Percentiles rank a stretch among this genome's conserved stretches.
phyloP scores from a whole-genome alignment of 345 rosid species.

The Physaria fendleri region DNA sequence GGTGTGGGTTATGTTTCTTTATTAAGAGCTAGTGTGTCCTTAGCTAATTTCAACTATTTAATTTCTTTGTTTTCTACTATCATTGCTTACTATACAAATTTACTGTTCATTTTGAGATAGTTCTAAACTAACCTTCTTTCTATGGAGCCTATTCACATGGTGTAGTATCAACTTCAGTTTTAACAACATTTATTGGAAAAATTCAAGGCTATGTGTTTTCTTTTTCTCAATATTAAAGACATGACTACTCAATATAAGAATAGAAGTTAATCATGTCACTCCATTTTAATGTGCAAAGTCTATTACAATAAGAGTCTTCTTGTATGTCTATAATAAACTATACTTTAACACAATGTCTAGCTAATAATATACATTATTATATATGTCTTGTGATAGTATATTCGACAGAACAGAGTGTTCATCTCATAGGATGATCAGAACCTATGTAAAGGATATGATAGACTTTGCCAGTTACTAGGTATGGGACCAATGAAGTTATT shows the following conservation, averaged over 20 bases:
- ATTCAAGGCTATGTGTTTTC: constrained; percentile 5
- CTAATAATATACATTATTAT: neutral
- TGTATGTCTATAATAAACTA: neutral
- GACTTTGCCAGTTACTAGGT: too few species aligned
- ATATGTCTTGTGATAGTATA: too few species aligned
- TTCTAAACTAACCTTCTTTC: constrained; percentile 19
- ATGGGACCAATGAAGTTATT: too few species aligned
- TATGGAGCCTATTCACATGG: constrained; percentile 21
- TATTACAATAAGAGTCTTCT: neutral
- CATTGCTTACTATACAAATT: constrained; percentile 15
- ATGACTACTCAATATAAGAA: constrained; percentile 7
- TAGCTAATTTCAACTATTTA: constrained; percentile 27
- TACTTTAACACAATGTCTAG: neutral
- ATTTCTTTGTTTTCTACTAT: constrained; percentile 17
- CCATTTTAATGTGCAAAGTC: neutral
- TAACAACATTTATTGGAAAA: constrained; percentile 4
- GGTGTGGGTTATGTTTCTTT: constrained; percentile 41
- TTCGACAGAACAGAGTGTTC: too few species aligned
- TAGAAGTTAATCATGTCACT: neutral
- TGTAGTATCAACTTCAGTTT: constrained; percentile 15
- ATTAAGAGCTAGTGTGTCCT: constrained; percentile 4
- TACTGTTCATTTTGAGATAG: constrained; percentile 30
- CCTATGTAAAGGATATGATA: too few species aligned
- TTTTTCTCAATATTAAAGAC: constrained; percentile 5
- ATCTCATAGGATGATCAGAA: too few species aligned